Conservation (phyloP, 345 rosid species). For the Cardamine chenopodiifolia region DNA sequence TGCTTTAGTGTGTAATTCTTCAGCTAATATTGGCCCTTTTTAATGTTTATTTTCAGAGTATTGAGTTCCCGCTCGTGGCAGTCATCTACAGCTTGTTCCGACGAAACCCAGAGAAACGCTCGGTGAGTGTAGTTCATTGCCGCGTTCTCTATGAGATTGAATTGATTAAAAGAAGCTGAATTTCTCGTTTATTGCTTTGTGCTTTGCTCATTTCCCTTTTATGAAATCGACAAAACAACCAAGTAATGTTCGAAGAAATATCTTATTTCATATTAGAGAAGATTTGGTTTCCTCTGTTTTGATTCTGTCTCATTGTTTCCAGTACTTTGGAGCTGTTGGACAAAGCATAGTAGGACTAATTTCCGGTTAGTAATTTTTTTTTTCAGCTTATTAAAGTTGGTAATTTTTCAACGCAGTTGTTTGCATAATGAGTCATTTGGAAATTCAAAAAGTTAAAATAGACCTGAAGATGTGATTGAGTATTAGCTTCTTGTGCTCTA, state of each 20-base stretch:
- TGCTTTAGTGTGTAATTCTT: not conserved
- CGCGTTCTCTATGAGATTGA: not conserved
- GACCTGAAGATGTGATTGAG: not conserved
- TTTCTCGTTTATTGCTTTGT: not conserved
- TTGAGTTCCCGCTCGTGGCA: slow-evolving; percentile 53
- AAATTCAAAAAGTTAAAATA: not conserved
- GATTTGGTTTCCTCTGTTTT: not conserved
- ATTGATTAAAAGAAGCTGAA: not conserved
- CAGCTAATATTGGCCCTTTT: not conserved
- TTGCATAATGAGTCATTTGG: not conserved
- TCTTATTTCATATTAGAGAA: not conserved
- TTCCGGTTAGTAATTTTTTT: slow-evolving; percentile 56
- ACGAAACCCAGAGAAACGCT: slow-evolving; percentile 53
- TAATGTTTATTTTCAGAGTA: slow-evolving; percentile 43
- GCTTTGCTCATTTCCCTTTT: not conserved
- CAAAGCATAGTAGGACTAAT: slow-evolving; percentile 68
- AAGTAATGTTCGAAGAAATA: not conserved
- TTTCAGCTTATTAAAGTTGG: not conserved
- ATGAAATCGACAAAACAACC: not conserved
- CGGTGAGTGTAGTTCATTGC: slow-evolving; percentile 50
- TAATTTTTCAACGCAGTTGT: not conserved
- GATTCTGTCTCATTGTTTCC: slow-evolving; percentile 32
- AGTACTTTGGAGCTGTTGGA: slow-evolving; percentile 67
- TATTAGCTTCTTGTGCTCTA: slow-evolving; percentile 12
- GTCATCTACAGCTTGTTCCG: slow-evolving; percentile 64